A percentile compares a stretch with the other conserved stretches of the same genome.
phyloP scores from a whole-genome alignment of 768 basidiomycete genomes.

The Amanita polypyramis region DNA sequence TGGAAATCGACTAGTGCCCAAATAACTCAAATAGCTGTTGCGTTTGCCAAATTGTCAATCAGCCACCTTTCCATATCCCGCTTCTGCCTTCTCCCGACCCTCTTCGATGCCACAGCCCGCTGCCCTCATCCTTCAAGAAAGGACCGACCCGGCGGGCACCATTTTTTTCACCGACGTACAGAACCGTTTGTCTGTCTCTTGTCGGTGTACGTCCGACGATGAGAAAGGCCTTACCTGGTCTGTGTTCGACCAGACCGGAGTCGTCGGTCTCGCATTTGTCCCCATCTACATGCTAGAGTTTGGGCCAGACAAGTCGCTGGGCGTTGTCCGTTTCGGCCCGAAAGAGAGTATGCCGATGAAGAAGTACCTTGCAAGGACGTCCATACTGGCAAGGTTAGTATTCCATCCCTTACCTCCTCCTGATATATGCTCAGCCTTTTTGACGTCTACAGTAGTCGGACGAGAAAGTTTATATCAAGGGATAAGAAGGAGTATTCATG shows the following conservation, averaged over 20 bases:
- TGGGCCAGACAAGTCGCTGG: conserved; percentile 36
- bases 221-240: conserved; percentile 36
- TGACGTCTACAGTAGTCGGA: conserved; percentile 22
- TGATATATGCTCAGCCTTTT: background rate
- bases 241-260: conserved; percentile 33
- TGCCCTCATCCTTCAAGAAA: conserved; percentile 58
- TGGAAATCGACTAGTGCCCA: background rate
- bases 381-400: conserved; percentile 31
- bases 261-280: conserved; percentile 15
- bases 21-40: conserved; percentile 5
- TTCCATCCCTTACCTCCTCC: background rate
- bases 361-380: conserved; percentile 38
- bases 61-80: background rate
- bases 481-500: conserved; percentile 56
- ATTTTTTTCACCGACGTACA: conserved; percentile 56
- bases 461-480: conserved; percentile 45
- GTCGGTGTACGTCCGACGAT: conserved; percentile 37
- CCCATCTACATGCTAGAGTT: conserved; percentile 44
- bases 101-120: conserved; percentile 40
- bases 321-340: conserved; percentile 36
- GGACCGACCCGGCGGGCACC: conserved; percentile 38
- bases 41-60: background rate
- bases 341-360: conserved; percentile 33
- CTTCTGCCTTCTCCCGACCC: background rate
- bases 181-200: conserved; percentile 41